Conservation (phyloP, 2,329 filamentous ascomycete species). For the Ceratocystis albifundus region DNA sequence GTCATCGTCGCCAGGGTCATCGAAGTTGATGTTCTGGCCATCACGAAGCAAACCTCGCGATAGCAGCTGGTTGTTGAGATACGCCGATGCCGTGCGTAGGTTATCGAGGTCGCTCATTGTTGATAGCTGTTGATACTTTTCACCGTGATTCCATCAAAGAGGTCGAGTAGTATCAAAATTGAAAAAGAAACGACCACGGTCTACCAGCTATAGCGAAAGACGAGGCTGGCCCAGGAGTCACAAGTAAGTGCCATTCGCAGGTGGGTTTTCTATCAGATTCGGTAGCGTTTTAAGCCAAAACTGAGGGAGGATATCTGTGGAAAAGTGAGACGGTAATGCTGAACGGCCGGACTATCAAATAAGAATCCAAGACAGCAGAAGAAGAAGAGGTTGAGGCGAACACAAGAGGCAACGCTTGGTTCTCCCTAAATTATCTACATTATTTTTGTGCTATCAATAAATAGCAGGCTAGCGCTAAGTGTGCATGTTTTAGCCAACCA, state of each 20-base stretch:
- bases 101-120: constrained; percentile 49
- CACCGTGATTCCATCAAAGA: background rate
- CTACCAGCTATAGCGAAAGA: background rate
- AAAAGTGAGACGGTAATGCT: background rate
- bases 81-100: constrained; percentile 54
- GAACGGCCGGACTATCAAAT: background rate
- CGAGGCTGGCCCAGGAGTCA: background rate
- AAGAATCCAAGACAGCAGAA: background rate
- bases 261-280: background rate
- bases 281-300: background rate
- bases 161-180: background rate
- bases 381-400: no score
- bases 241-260: background rate
- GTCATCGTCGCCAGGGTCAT: constrained; percentile 53
- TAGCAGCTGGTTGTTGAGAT: constrained; percentile 61
- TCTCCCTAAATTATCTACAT: background rate
- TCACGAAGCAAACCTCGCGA: constrained; percentile 54
- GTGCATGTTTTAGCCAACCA: background rate
- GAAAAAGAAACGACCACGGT: constrained; percentile 5
- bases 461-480: background rate
- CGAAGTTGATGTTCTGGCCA: constrained; percentile 72
- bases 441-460: constrained; percentile 13
- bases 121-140: background rate
- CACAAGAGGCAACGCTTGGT: background rate
- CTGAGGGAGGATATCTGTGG: background rate